A percentile compares a stretch with the other conserved stretches of the same genome.
Conservation (phyloP, 208 protist species). For the Vickermania ingenoplastis region DNA sequence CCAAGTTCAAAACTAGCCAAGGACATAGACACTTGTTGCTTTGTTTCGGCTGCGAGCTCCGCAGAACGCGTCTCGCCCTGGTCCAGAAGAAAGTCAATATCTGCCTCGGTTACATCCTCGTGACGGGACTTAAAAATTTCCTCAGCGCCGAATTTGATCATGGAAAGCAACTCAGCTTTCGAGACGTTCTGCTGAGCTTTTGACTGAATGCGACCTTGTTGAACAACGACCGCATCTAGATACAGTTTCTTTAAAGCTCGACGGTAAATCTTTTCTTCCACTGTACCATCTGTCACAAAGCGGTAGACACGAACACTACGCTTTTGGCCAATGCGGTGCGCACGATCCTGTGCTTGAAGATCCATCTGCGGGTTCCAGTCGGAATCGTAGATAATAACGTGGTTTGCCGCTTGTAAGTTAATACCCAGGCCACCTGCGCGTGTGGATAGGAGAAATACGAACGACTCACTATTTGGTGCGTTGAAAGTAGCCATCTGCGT, state of each 20-base stretch:
- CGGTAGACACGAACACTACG: conserved; percentile 95
- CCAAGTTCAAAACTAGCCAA: conserved; percentile 91
- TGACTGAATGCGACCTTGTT: conserved; percentile 90
- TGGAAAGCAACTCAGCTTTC: conserved; percentile 94
- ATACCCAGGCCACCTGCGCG: conserved; percentile 98
- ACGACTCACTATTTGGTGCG: conserved; percentile 77
- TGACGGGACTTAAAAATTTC: conserved; percentile 92
- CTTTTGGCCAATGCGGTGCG: conserved; percentile 98
- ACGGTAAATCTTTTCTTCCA: conserved; percentile 98
- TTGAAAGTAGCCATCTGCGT: conserved; percentile 94
- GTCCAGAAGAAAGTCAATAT: conserved; percentile 95
- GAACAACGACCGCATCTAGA: conserved; percentile 97
- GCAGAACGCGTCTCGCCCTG: conserved; percentile 81
- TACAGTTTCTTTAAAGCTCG: conserved; percentile 97
- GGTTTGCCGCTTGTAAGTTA: conserved; percentile 97
- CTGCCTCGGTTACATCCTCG: conserved; percentile 93
- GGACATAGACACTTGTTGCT: conserved; percentile 79
- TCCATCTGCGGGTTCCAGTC: conserved; percentile 99
- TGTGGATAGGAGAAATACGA: conserved; percentile 97
- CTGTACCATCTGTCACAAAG: conserved; percentile 95
- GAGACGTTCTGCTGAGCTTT: conserved; percentile 41
- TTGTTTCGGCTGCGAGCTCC: conserved; percentile 73
- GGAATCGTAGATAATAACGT: conserved; percentile 98
- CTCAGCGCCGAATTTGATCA: conserved; percentile 98
- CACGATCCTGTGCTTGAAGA: conserved; percentile 97